These are phyloP conservation scores for Auriscalpium microsporum DNA, from an alignment of 768 basidiomycete species.

Conservation along the genomic window DNA sequence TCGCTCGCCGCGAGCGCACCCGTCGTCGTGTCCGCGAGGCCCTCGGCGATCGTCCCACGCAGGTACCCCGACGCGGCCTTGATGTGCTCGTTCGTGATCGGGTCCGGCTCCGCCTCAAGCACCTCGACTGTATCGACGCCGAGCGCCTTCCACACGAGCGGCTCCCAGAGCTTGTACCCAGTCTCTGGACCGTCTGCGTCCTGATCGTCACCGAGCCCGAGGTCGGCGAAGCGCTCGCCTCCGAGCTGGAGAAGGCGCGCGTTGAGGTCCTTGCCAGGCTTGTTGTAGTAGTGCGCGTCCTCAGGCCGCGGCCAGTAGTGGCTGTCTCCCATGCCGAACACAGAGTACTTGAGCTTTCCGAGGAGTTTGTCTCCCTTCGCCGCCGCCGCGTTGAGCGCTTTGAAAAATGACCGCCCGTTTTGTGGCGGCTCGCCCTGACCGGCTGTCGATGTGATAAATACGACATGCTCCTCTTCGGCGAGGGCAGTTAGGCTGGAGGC, in stretches of 20 bases:
- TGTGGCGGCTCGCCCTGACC: slow-evolving; percentile 98
- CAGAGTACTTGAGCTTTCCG: slow-evolving; percentile 61
- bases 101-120: slow-evolving; percentile 87
- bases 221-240: slow-evolving; percentile 58
- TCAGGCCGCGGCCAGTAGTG: slow-evolving; percentile 98
- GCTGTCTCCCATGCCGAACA: slow-evolving; percentile 95
- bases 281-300: slow-evolving; percentile 98
- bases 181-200: slow-evolving; percentile 95
- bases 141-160: slow-evolving; percentile 84
- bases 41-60: slow-evolving; percentile 91
- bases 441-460: slow-evolving; percentile 85
- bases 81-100: slow-evolving; percentile 99
- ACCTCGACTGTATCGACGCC: slow-evolving; percentile 88
- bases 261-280: slow-evolving; percentile 87
- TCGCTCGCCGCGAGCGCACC: slow-evolving; percentile 90
- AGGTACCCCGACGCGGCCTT: slow-evolving; percentile 92
- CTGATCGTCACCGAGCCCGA: slow-evolving; percentile 94
- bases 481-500: slow-evolving; percentile 70
- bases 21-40: slow-evolving; percentile 75
- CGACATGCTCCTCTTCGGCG: slow-evolving; percentile 54
- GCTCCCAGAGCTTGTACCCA: slow-evolving; percentile 96
- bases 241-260: slow-evolving; percentile 71
- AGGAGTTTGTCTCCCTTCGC: slow-evolving; percentile 52
- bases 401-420: slow-evolving; percentile 87
- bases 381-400: slow-evolving; percentile 64